Evolutionary conservation across 83 land plant genomes (phyloP).

Genomic region (Picea engelmannii): DNA sequence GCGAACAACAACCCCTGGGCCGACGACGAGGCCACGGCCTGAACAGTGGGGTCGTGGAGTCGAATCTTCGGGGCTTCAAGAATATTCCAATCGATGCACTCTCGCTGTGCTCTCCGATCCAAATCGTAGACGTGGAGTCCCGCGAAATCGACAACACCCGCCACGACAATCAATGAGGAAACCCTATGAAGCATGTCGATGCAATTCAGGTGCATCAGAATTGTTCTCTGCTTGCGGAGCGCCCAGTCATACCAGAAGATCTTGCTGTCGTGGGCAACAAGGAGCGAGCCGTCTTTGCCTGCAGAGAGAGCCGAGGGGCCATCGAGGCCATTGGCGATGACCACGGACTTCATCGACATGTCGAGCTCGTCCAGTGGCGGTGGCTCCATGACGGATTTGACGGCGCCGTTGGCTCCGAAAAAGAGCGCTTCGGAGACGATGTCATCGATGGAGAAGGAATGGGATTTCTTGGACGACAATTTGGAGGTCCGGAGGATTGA

Average conservation of each 20-base stretch:
- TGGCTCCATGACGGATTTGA: constrained; percentile 56
- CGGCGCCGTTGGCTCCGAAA: constrained; percentile 58
- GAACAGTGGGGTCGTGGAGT: constrained; percentile 63
- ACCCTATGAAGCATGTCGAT: constrained; percentile 54
- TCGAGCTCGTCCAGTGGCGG: constrained; percentile 71
- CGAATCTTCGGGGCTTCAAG: constrained; percentile 52
- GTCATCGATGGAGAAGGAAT: constrained; percentile 42
- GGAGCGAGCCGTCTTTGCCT: constrained; percentile 68
- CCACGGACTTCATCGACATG: constrained; percentile 42
- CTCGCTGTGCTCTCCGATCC: too few species aligned
- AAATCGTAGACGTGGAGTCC: constrained; percentile 80
- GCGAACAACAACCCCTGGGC: constrained; percentile 44
- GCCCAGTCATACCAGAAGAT: constrained; percentile 78
- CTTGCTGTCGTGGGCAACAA: constrained; percentile 83
- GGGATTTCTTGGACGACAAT: constrained; percentile 22
- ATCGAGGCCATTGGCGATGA: constrained; percentile 57
- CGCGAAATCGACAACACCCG: constrained; percentile 55
- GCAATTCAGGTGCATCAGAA: constrained; percentile 71
- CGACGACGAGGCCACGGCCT: constrained; percentile 42
- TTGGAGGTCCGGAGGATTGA: constrained; percentile 12
- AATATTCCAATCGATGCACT: constrained; percentile 58
- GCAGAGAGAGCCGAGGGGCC: constrained; percentile 58
- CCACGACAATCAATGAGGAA: constrained; percentile 50
- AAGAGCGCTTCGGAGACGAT: constrained; percentile 75
- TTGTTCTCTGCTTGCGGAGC: constrained; percentile 50